Conservation (phyloP, 2,329 filamentous ascomycete species). For the Raffaelea deltoideospora region DNA sequence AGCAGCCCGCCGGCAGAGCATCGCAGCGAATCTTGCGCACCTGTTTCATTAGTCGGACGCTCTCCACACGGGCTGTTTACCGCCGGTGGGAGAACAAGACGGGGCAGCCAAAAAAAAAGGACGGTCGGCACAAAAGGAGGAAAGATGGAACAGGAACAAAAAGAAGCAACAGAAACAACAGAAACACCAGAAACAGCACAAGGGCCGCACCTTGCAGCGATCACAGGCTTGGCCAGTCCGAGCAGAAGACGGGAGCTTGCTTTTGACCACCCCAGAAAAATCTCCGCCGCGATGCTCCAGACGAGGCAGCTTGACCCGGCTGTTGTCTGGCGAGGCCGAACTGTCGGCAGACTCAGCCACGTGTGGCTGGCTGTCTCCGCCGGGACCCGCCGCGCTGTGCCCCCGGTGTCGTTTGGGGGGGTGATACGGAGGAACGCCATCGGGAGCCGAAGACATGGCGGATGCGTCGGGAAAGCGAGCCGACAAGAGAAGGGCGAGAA, state of each 20-base stretch:
- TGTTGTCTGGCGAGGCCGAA: neutral
- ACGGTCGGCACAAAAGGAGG: too few species aligned
- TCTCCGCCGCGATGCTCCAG: slow-evolving; percentile 31
- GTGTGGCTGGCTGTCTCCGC: neutral
- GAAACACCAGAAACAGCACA: too few species aligned
- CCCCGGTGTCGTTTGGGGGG: neutral
- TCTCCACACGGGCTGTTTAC: too few species aligned
- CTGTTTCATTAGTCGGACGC: slow-evolving; percentile 26
- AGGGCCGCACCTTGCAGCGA: slow-evolving; percentile 57
- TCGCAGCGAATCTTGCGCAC: slow-evolving; percentile 82
- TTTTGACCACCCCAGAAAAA: slow-evolving; percentile 41
- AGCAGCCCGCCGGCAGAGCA: slow-evolving; percentile 64
- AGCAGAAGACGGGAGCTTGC: slow-evolving; percentile 37
- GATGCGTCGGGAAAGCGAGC: too few species aligned
- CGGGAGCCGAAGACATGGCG: neutral
- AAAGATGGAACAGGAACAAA: too few species aligned
- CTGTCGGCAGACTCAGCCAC: neutral
- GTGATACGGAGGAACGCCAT: neutral
- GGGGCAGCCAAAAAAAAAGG: too few species aligned
- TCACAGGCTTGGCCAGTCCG: slow-evolving; percentile 77
- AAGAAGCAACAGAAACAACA: too few species aligned
- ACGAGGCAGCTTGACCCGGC: slow-evolving; percentile 28
- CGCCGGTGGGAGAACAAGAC: too few species aligned
- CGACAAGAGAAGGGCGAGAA: too few species aligned
- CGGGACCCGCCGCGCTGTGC: neutral